These are phyloP conservation scores for Rossbeevera mucosa DNA, from an alignment of 768 basidiomycete species.

Conservation along the genomic window DNA sequence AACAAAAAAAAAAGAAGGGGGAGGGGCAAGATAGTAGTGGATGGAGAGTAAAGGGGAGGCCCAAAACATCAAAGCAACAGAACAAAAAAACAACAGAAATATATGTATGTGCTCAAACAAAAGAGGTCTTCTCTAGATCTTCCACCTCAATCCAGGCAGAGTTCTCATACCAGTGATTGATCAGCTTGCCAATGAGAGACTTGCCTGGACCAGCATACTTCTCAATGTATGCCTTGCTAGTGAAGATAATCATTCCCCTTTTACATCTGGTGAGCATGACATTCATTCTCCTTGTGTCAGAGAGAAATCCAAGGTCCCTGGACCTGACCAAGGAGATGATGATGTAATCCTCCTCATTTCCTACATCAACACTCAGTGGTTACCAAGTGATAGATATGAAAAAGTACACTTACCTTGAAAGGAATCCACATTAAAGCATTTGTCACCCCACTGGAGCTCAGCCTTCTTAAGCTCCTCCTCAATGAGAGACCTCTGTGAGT, in stretches of 20 bases:
- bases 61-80: neutral
- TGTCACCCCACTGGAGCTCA: conserved; percentile 59
- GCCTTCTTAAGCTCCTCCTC: conserved; percentile 49
- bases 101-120: conserved; percentile 21
- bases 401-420: conserved; percentile 59
- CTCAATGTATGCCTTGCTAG: conserved; percentile 57
- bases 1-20: neutral
- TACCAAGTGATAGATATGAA: neutral
- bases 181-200: conserved; percentile 41
- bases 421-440: conserved; percentile 71
- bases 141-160: conserved; percentile 35
- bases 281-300: conserved; percentile 66
- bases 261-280: conserved; percentile 86
- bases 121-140: conserved; percentile 22
- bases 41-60: neutral
- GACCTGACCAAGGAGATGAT: conserved; percentile 70
- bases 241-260: conserved; percentile 70
- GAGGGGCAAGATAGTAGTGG: neutral
- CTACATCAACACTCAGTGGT: conserved; percentile 34
- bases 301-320: conserved; percentile 60
- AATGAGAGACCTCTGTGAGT: conserved; percentile 59
- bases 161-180: conserved; percentile 26
- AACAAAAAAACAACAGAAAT: neutral
- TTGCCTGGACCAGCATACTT: conserved; percentile 46
- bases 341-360: conserved; percentile 79